Conservation (phyloP, 1,139 yeast species). For the Chernovozyma aurita region DNA sequence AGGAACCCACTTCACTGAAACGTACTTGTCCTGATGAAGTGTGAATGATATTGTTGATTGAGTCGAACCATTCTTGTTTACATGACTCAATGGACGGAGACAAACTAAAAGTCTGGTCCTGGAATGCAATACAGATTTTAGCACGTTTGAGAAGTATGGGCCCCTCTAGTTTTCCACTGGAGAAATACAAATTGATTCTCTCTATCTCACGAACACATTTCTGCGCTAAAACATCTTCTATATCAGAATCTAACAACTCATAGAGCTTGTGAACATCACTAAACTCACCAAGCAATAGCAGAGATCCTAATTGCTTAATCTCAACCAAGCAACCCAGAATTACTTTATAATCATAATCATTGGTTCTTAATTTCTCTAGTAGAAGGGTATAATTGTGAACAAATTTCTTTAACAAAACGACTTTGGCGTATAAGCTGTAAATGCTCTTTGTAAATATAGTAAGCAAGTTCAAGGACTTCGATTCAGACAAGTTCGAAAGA, state of each 20-base stretch:
- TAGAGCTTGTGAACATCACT: slow-evolving; percentile 35
- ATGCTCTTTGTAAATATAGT: slow-evolving; percentile 35
- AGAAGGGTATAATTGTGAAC: slow-evolving; percentile 4
- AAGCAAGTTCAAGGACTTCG: slow-evolving; percentile 35
- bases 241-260: slow-evolving; percentile 33
- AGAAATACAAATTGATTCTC: slow-evolving; percentile 3
- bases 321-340: slow-evolving; percentile 18
- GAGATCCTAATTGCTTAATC: slow-evolving; percentile 41
- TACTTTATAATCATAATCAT: slow-evolving; percentile 20
- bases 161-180: neutral
- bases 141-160: neutral
- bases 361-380: slow-evolving; percentile 21
- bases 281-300: slow-evolving; percentile 39
- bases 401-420: slow-evolving; percentile 1
- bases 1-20: neutral
- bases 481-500: slow-evolving; percentile 30
- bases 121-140: slow-evolving; percentile 25
- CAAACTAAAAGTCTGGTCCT: slow-evolving; percentile 40
- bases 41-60: slow-evolving; percentile 11
- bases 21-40: slow-evolving; percentile 12
- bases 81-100: slow-evolving; percentile 24
- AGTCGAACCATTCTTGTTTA: slow-evolving; percentile 13
- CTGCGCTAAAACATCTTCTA: slow-evolving; percentile 28
- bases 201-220: slow-evolving; percentile 23
- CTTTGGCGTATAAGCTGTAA: slow-evolving; percentile 11